A percentile compares a stretch with the other conserved stretches of the same genome.
These are phyloP conservation scores for Collybia nuda DNA, from an alignment of 768 basidiomycete genomes.

Conservation along the genomic window DNA sequence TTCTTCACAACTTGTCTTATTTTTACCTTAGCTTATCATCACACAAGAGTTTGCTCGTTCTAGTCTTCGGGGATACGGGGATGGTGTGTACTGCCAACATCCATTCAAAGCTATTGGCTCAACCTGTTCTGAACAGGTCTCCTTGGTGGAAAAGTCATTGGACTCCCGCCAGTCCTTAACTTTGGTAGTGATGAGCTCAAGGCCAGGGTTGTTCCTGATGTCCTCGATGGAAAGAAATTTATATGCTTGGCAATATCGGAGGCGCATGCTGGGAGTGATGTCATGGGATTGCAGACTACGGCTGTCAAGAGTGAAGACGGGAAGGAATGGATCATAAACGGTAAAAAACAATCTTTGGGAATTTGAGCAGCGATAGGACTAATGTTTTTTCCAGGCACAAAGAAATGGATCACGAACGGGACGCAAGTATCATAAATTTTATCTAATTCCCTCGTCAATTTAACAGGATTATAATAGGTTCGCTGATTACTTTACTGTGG, in stretches of 20 bases:
- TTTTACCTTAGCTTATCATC: slow-evolving; percentile 59
- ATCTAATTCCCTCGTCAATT: slow-evolving; percentile 2
- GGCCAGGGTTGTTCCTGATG: slow-evolving; percentile 60
- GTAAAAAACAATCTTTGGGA: slow-evolving; percentile 18
- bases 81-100: slow-evolving; percentile 44
- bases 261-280: slow-evolving; percentile 86
- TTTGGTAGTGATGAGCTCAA: slow-evolving; percentile 71
- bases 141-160: slow-evolving; percentile 79
- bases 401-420: slow-evolving; percentile 89
- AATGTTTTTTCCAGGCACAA: slow-evolving; percentile 41
- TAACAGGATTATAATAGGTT: slow-evolving; percentile 28
- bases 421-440: slow-evolving; percentile 41
- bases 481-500: slow-evolving; percentile 66
- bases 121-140: slow-evolving; percentile 42
- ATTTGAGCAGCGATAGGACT: not conserved
- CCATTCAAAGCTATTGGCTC: not conserved
- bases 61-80: slow-evolving; percentile 78
- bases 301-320: slow-evolving; percentile 82
- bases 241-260: slow-evolving; percentile 89
- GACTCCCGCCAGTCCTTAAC: slow-evolving; percentile 87
- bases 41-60: slow-evolving; percentile 80
- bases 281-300: slow-evolving; percentile 73
- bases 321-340: slow-evolving; percentile 82
- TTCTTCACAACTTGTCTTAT: slow-evolving; percentile 1
- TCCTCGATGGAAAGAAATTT: slow-evolving; percentile 76